Conservation (phyloP, 106 monocot species). For the Hemerocallis citrina region DNA sequence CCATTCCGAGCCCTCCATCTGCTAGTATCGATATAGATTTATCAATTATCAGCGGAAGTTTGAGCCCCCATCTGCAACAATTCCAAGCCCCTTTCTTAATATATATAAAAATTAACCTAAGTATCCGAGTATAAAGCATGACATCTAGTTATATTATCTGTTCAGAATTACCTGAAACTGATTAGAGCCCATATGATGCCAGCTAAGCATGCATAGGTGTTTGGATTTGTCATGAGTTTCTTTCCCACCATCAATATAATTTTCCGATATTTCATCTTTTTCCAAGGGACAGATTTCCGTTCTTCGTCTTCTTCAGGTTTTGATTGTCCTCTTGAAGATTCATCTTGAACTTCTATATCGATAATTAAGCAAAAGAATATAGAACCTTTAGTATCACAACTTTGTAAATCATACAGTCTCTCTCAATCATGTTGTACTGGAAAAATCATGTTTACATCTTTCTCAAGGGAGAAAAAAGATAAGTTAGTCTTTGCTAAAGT, state of each 20-base stretch:
- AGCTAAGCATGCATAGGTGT: slow-evolving; percentile 47
- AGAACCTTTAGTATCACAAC: background rate
- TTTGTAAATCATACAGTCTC: background rate
- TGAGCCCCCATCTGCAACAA: slow-evolving; percentile 52
- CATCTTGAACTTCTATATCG: slow-evolving; percentile 22
- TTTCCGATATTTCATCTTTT: slow-evolving; percentile 7
- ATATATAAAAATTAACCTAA: too few relatives aligned
- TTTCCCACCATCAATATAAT: slow-evolving; percentile 34
- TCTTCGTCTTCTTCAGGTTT: slow-evolving; percentile 15
- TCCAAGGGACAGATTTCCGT: background rate
- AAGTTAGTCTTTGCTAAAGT: too few relatives aligned
- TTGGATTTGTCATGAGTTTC: slow-evolving; percentile 65
- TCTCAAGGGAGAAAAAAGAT: too few relatives aligned
- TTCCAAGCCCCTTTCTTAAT: too few relatives aligned
- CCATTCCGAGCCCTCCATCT: slow-evolving; percentile 84
- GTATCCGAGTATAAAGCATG: too few relatives aligned
- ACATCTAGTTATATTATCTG: background rate
- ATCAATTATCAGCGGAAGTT: slow-evolving; percentile 43
- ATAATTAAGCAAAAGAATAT: background rate
- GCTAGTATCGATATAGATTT: slow-evolving; percentile 59
- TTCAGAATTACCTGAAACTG: slow-evolving; percentile 56
- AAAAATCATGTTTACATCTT: background rate
- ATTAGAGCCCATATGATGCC: slow-evolving; percentile 67
- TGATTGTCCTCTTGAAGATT: slow-evolving; percentile 14
- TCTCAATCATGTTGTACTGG: background rate